phyloP scores from a whole-genome alignment of 352 stramenopile genomes.

The Globisporangium radiosum region DNA sequence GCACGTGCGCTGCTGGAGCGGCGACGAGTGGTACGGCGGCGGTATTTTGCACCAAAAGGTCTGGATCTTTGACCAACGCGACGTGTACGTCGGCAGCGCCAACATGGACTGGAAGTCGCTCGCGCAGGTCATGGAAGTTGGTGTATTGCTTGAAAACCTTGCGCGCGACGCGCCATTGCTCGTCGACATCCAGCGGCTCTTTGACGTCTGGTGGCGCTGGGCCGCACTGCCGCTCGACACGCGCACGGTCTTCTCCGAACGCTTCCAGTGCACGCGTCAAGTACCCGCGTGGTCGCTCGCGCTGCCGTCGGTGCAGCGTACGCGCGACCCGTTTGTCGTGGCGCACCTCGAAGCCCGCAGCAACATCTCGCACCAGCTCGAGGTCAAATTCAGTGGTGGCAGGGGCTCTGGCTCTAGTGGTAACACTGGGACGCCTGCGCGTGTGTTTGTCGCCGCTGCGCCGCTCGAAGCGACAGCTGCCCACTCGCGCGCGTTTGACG shows the following conservation, averaged over 20 bases:
- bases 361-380: constrained; percentile 54
- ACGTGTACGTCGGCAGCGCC: constrained; percentile 72
- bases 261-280: constrained; percentile 45
- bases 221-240: constrained; percentile 24
- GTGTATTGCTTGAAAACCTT: constrained; percentile 52
- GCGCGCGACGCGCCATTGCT: constrained; percentile 24
- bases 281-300: constrained; percentile 59
- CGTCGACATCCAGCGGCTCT: constrained; percentile 55
- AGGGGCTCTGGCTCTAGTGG: constrained; percentile 7
- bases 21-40: constrained; percentile 59
- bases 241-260: constrained; percentile 43
- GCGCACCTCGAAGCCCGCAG: constrained; percentile 31
- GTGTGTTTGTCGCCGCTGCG: constrained; percentile 59
- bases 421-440: constrained; percentile 7
- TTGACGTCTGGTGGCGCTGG: constrained; percentile 73
- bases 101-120: constrained; percentile 88
- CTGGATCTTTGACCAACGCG: constrained; percentile 56
- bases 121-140: constrained; percentile 81
- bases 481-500: constrained; percentile 51
- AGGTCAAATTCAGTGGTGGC: constrained; percentile 1
- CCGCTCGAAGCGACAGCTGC: constrained; percentile 49
- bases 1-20: constrained; percentile 54
- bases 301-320: constrained; percentile 24
- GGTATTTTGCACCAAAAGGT: constrained; percentile 84
- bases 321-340: constrained; percentile 41